A percentile compares a stretch with the other conserved stretches of the same genome.
These are phyloP conservation scores for Phoma sp. DNA, from an alignment of 2,329 filamentous ascomycete genomes.

Conservation along the genomic window DNA sequence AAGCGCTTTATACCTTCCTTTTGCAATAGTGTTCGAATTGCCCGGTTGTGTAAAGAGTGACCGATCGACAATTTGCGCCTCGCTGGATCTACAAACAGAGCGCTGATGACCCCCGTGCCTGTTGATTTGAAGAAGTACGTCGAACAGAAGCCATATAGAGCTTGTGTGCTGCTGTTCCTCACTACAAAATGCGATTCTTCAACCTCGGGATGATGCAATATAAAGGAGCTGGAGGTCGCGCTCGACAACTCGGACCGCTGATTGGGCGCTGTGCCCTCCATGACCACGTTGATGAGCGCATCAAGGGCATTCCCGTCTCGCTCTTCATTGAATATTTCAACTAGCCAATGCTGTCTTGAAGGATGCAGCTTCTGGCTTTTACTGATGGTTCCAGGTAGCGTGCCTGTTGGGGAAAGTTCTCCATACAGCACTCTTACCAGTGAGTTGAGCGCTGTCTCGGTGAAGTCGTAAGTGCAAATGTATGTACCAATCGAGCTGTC, in stretches of 20 bases:
- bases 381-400: conserved; percentile 73
- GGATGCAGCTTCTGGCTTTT: conserved; percentile 88
- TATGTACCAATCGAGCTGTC: conserved; percentile 90
- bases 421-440: conserved; percentile 85
- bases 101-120: conserved; percentile 76
- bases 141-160: conserved; percentile 88
- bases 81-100: conserved; percentile 86
- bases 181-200: conserved; percentile 90
- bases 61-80: conserved; percentile 90
- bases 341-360: conserved; percentile 93
- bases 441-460: conserved; percentile 85
- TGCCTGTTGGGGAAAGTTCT: conserved; percentile 65
- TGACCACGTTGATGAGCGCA: conserved; percentile 73
- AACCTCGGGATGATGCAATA: conserved; percentile 71
- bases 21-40: conserved; percentile 75
- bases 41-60: conserved; percentile 84
- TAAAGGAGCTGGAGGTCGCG: conserved; percentile 75
- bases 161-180: conserved; percentile 88
- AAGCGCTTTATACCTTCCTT: conserved; percentile 76
- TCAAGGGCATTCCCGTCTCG: conserved; percentile 77
- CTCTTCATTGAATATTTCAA: conserved; percentile 83
- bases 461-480: conserved; percentile 95
- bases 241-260: conserved; percentile 72
- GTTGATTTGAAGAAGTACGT: conserved; percentile 80
- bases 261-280: conserved; percentile 68